Base-by-base conservation (phyloP, 345 rosid genomes). In the Brassica carinata region DNA sequence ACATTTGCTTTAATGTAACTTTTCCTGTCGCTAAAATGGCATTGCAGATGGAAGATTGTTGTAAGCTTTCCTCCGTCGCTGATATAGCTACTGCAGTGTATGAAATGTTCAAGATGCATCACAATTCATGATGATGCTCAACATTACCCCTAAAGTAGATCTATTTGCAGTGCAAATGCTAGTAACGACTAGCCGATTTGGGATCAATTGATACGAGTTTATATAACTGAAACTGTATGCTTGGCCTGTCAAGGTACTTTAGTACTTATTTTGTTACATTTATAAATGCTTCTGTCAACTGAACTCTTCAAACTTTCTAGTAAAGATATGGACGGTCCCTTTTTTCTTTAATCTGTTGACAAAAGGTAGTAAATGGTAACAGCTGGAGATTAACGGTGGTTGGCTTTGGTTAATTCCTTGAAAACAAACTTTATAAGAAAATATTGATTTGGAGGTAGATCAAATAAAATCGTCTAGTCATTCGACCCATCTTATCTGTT, bases 21-120 rank as follows among this genome's bases (percentile, higher is more conserved):
- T 40, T 45, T 11, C 1, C 63, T 14, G 30, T 30, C 31, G 13
- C 51, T 36, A 10, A 19, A 27, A 30, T 38, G 15, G 26, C 4
- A 19, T 61, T 84, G 88, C 93, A 95, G 99, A 90, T 90, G 57
- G 99, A 93, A 85, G 99, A 95, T 81, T 89, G 82, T 57, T 93
- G 98, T 83, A 87, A 78, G 81, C 86, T 93, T 75, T 88, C 79
- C 75, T 79, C 99, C 45, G 99, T 83, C 64, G 90, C 92, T 75
- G 97, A 90, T 64, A 90, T 95, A 73, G 87, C 98, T 3, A 82
- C 91, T 10, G 91, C 94, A 15, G 92, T 88, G 73, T 72, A 88
- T 72, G 84, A 90, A 82, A 73, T 93, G 85, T 79, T 95, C 73
- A 78, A 80, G 87, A 90, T 87, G 84, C 88, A 91, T 59, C 86